Evolutionary conservation across 441 rosid genomes (phyloP).

Genomic region (Isatis lusitanica): DNA sequence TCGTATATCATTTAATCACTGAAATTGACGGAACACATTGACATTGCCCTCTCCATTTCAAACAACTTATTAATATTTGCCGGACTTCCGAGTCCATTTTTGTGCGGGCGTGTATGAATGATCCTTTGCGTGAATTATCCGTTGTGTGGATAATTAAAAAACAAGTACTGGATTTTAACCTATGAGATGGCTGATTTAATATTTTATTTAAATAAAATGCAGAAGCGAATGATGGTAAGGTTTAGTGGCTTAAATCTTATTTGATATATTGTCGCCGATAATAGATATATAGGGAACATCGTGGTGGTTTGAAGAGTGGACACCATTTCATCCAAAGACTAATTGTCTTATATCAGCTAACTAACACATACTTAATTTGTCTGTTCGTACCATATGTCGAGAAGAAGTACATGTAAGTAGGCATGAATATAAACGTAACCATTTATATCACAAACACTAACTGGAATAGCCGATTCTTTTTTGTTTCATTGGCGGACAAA

Average conservation of each 20-base stretch:
- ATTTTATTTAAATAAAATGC: slow-evolving; percentile 36
- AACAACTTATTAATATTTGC: background rate
- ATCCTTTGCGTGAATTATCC: slow-evolving; percentile 3
- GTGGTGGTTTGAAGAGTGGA: slow-evolving; percentile 40
- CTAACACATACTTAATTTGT: background rate
- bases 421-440: background rate
- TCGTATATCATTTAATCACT: background rate
- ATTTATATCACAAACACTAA: slow-evolving; percentile 13
- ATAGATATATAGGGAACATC: slow-evolving; percentile 11
- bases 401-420: slow-evolving; percentile 22
- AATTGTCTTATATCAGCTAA: background rate
- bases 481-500: too few species aligned
- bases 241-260: slow-evolving; percentile 42
- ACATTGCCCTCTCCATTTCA: background rate
- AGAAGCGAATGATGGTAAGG: slow-evolving; percentile 35
- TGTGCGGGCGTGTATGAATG: background rate
- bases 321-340: slow-evolving; percentile 30
- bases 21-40: background rate
- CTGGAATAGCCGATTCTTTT: background rate
- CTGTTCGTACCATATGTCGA: slow-evolving; percentile 19
- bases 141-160: slow-evolving; percentile 17
- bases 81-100: background rate
- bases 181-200: background rate
- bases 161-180: background rate
- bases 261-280: slow-evolving; percentile 28